Evolutionary conservation across 2,329 filamentous ascomycete species (phyloP).

Genomic region (Aspergillus carbonarius): DNA sequence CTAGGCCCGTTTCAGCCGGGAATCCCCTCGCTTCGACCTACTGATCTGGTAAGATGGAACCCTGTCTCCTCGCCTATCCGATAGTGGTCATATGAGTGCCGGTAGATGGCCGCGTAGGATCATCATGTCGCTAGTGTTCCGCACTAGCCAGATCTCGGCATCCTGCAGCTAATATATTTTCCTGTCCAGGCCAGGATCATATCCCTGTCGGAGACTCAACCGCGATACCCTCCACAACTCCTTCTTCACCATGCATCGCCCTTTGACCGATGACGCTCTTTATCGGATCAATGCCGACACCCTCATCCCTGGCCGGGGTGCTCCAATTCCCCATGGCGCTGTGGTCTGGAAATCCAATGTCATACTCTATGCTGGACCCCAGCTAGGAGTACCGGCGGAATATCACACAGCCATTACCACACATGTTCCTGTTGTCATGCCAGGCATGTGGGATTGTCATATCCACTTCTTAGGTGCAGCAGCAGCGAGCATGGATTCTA

Average conservation of each 20-base stretch:
- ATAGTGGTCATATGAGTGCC: neutral
- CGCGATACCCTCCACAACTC: neutral
- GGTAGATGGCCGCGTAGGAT: neutral
- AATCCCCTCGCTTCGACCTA: slow-evolving; percentile 10
- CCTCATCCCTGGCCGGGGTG: slow-evolving; percentile 51
- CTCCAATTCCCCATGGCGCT: slow-evolving; percentile 42
- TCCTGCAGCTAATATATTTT: neutral
- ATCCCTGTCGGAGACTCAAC: neutral
- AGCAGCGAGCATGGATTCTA: slow-evolving; percentile 13
- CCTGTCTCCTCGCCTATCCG: neutral
- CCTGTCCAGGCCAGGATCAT: neutral
- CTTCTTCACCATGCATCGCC: neutral
- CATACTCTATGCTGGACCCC: slow-evolving; percentile 44
- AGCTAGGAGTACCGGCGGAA: slow-evolving; percentile 30
- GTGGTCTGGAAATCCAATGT: slow-evolving; percentile 41
- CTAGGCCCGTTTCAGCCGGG: neutral
- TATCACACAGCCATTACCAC: slow-evolving; percentile 31
- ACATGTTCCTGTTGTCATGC: slow-evolving; percentile 48
- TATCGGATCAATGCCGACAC: slow-evolving; percentile 31
- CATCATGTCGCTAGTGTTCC: neutral
- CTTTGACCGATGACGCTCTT: slow-evolving; percentile 2
- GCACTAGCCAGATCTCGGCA: neutral
- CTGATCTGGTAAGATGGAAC: neutral
- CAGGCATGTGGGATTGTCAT: slow-evolving; percentile 57
- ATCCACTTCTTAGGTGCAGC: slow-evolving; percentile 47